Conservation (phyloP, 2,329 filamentous ascomycete species). For the Nemania abortiva region DNA sequence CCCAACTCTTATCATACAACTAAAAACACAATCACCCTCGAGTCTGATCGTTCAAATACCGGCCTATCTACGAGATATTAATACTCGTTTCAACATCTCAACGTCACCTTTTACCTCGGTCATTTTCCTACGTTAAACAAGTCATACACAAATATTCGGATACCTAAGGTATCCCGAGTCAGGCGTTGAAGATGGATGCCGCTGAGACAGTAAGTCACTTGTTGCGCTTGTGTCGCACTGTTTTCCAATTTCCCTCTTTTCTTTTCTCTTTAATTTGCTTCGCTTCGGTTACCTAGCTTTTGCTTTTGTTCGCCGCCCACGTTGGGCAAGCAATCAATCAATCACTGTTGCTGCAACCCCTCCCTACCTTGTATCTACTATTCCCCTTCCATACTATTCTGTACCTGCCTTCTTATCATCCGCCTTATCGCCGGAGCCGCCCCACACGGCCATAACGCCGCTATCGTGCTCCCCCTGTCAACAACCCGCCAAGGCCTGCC, state of each 20-base stretch:
- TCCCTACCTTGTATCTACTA: not conserved
- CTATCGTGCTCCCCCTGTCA: slow-evolving; percentile 17
- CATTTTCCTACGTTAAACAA: slow-evolving; percentile 1
- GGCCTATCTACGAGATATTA: not conserved
- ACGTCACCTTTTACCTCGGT: not conserved
- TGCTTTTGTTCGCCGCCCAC: not conserved
- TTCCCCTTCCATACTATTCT: not conserved
- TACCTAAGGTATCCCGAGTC: slow-evolving; percentile 13
- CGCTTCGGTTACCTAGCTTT: not conserved
- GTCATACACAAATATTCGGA: slow-evolving; percentile 9
- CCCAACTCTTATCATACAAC: slow-evolving; percentile 23
- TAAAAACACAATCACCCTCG: slow-evolving; percentile 15
- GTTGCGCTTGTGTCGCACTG: slow-evolving; percentile 25
- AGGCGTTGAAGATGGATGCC: slow-evolving; percentile 38
- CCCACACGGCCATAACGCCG: slow-evolving; percentile 4
- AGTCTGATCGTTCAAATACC: not conserved
- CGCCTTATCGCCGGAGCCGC: slow-evolving; percentile 8
- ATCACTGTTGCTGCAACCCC: slow-evolving; percentile 8
- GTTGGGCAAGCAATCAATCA: not conserved
- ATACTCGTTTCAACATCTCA: not conserved
- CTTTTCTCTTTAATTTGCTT: not conserved
- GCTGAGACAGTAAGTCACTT: slow-evolving; percentile 36
- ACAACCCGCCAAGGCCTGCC: slow-evolving; percentile 25
- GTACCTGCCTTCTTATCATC: not conserved
- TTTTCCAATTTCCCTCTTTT: slow-evolving; percentile 12